phyloP scores from a whole-genome alignment of 495 filamentous ascomycete species.

The Aspergillus baeticus region DNA sequence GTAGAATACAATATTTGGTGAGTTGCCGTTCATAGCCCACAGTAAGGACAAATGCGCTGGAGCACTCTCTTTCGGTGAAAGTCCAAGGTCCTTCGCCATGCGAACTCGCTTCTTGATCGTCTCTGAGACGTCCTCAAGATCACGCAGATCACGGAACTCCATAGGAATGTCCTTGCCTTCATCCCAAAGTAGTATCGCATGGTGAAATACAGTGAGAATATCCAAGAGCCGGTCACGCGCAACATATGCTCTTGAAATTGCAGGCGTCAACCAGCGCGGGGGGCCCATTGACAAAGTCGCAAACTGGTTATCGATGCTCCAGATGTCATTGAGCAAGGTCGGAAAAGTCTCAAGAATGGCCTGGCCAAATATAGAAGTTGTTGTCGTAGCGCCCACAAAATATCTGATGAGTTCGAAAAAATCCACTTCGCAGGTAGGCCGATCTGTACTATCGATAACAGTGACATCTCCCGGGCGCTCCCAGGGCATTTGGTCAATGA shows the following conservation, averaged over 20 bases:
- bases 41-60: slow-evolving; percentile 42
- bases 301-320: slow-evolving; percentile 55
- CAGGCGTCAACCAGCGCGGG: slow-evolving; percentile 52
- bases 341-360: slow-evolving; percentile 56
- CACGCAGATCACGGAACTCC: slow-evolving; percentile 54
- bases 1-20: slow-evolving; percentile 56
- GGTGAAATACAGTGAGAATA: slow-evolving; percentile 46
- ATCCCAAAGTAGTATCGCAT: slow-evolving; percentile 46
- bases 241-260: slow-evolving; percentile 48
- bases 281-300: slow-evolving; percentile 49
- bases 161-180: slow-evolving; percentile 44
- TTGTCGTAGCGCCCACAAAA: slow-evolving; percentile 53
- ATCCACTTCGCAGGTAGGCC: slow-evolving; percentile 45
- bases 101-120: slow-evolving; percentile 45
- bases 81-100: slow-evolving; percentile 31
- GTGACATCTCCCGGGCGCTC: slow-evolving; percentile 49
- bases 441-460: slow-evolving; percentile 29
- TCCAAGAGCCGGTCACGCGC: slow-evolving; percentile 52
- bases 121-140: slow-evolving; percentile 53
- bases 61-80: slow-evolving; percentile 32
- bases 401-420: slow-evolving; percentile 53
- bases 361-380: slow-evolving; percentile 52
- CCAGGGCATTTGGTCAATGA: slow-evolving; percentile 62
- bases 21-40: slow-evolving; percentile 55
- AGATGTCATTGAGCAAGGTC: slow-evolving; percentile 50